Base-by-base conservation (phyloP, 495 filamentous ascomycete species). In the Staphylotrichum tortipilum region DNA sequence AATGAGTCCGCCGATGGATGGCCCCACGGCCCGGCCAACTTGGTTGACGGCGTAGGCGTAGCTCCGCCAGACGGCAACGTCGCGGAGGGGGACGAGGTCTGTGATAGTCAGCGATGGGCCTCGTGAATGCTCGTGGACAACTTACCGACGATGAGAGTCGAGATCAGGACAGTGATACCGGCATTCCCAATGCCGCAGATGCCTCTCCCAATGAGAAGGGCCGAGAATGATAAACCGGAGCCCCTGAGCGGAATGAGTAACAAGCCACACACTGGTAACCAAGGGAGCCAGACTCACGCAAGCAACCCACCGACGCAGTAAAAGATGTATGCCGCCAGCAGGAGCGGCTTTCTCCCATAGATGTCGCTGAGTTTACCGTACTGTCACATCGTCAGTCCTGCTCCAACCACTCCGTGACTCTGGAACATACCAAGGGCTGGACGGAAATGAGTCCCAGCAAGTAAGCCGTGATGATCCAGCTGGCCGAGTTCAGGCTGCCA, bases 51-150 rank as follows among this genome's bases (percentile, higher is more conserved):
- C 37, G 30, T 56, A 56, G 7, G 44, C 53, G 18, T 56, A 56
- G 7, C 53, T 44, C 31, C 53, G 48, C 53, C 53, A 56, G 7
- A 56, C 53, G n/a, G 53, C 53, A 5, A 56, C 53, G 9, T 56
- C 53, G 14, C 53, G 53, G 11, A 56, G 37, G 3, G 53, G 49
- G 0, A 56, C 43, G 8, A 52, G 53, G 34, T 56, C 53, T 54
- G n/a, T n/a, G n/a, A n/a, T n/a, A n/a, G n/a, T n/a, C n/a, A n/a
- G n/a, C n/a, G n/a, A n/a, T n/a, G n/a, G n/a, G n/a, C n/a, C n/a
- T n/a, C n/a, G n/a, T n/a, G n/a, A n/a, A n/a, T n/a, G n/a, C n/a
- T n/a, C n/a, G n/a, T n/a, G n/a, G n/a, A n/a, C n/a, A n/a, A n/a
- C n/a, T n/a, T n/a, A 55, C 53, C 53, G 28, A 56, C 49, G 30